phyloP scores from a whole-genome alignment of 257 asterid genomes.

The Catharanthus roseus region DNA sequence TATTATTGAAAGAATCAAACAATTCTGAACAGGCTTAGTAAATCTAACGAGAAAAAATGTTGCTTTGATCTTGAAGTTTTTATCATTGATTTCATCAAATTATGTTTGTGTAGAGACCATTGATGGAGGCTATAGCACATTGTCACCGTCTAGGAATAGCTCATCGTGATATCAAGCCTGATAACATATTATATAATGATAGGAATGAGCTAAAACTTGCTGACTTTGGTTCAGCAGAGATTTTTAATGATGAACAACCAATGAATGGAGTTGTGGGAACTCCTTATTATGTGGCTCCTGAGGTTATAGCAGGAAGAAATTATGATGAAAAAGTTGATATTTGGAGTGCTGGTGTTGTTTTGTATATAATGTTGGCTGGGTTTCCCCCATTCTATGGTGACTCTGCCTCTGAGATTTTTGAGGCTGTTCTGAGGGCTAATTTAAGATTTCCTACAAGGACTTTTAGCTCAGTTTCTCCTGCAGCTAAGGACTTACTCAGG shows the following conservation, averaged over 20 bases:
- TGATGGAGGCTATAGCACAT: slow-evolving; percentile 78
- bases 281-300: slow-evolving; percentile 40
- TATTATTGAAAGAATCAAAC: background rate
- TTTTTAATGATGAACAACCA: slow-evolving; percentile 30
- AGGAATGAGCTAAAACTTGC: slow-evolving; percentile 56
- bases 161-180: slow-evolving; percentile 80
- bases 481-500: slow-evolving; percentile 37
- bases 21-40: background rate
- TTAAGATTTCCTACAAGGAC: slow-evolving; percentile 25
- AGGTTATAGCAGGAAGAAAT: slow-evolving; percentile 21
- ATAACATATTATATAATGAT: slow-evolving; percentile 56
- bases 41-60: background rate
- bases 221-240: slow-evolving; percentile 77
- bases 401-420: slow-evolving; percentile 22
- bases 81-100: background rate
- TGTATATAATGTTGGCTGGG: slow-evolving; percentile 38
- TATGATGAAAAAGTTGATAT: slow-evolving; percentile 31
- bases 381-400: slow-evolving; percentile 35
- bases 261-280: slow-evolving; percentile 39
- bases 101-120: slow-evolving; percentile 35
- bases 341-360: slow-evolving; percentile 39
- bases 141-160: slow-evolving; percentile 63
- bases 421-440: slow-evolving; percentile 30
- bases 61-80: background rate
- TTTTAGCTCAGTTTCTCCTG: slow-evolving; percentile 26